phyloP scores from a whole-genome alignment of 192 early-diverging fungal species.

The Gamsiella multidivaricata region DNA sequence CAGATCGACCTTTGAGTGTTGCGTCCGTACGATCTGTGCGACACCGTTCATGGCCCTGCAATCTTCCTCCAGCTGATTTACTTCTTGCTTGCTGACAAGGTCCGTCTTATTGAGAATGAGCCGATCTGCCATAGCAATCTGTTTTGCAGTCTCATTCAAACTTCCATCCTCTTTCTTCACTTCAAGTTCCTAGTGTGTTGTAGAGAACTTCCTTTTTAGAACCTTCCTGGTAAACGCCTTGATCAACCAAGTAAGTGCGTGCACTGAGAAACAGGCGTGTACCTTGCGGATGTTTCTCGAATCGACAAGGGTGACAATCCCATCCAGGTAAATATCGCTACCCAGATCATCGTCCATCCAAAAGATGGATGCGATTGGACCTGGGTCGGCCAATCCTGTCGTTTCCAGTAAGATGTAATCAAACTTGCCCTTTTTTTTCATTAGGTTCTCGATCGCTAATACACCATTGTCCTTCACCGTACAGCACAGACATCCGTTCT shows the following conservation, averaged over 20 bases:
- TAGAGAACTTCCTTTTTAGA: neutral
- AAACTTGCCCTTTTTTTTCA: constrained; percentile 92
- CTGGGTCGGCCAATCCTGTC: constrained; percentile 81
- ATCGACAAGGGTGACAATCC: constrained; percentile 90
- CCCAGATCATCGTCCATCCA: constrained; percentile 97
- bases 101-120: constrained; percentile 92
- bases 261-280: too few relatives aligned
- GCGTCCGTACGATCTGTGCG: constrained; percentile 38
- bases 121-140: constrained; percentile 90
- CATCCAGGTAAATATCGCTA: constrained; percentile 90
- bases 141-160: constrained; percentile 82
- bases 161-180: constrained; percentile 65
- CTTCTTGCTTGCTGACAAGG: constrained; percentile 60
- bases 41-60: constrained; percentile 47
- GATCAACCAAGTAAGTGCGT: too few relatives aligned
- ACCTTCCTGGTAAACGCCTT: neutral
- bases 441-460: constrained; percentile 91
- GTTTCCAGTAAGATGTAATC: constrained; percentile 98
- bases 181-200: constrained; percentile 53
- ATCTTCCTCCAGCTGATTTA: constrained; percentile 57
- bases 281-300: constrained; percentile 72
- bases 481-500: constrained; percentile 98
- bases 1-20: constrained; percentile 57
- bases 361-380: constrained; percentile 94
- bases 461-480: constrained; percentile 97